A percentile compares a stretch with the other conserved stretches of the same genome.
Evolutionary conservation across 164 flowering plant genomes (phyloP).

Genomic region (Vitis vinifera): DNA sequence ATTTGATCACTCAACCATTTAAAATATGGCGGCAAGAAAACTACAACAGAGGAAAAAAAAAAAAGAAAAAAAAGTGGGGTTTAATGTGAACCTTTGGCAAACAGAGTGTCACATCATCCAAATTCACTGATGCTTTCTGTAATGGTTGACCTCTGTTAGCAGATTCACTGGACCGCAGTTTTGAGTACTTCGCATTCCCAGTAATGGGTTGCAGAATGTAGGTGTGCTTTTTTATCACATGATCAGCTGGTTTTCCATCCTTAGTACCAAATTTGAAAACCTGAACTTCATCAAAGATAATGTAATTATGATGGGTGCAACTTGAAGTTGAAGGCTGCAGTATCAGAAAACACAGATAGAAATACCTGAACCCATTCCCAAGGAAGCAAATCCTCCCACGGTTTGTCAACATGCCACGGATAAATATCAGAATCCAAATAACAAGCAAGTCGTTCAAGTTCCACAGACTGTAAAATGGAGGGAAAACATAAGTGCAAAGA

Average conservation of each 20-base stretch:
- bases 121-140: slow-evolving; percentile 75
- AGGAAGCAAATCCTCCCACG: slow-evolving; percentile 90
- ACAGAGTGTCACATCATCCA: slow-evolving; percentile 96
- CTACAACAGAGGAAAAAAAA: slow-evolving; percentile 3
- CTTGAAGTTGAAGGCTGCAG: not conserved
- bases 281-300: slow-evolving; percentile 34
- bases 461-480: slow-evolving; percentile 58
- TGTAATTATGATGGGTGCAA: not conserved
- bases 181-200: slow-evolving; percentile 87
- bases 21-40: not conserved
- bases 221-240: slow-evolving; percentile 40
- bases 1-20: too few relatives aligned
- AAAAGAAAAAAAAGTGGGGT: not conserved
- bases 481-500: not conserved
- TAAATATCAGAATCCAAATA: slow-evolving; percentile 86
- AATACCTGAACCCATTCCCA: slow-evolving; percentile 90
- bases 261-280: slow-evolving; percentile 71
- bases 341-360: not conserved
- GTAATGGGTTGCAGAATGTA: slow-evolving; percentile 90
- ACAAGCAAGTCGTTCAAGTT: slow-evolving; percentile 76
- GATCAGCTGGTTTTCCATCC: slow-evolving; percentile 50
- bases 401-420: slow-evolving; percentile 75
- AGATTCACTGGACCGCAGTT: slow-evolving; percentile 51
- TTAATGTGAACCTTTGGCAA: slow-evolving; percentile 65
- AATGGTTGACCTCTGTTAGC: slow-evolving; percentile 48